These are phyloP conservation scores for Mycosphaerella sp. DNA, from an alignment of 2,329 filamentous ascomycete genomes.

Conservation along the genomic window DNA sequence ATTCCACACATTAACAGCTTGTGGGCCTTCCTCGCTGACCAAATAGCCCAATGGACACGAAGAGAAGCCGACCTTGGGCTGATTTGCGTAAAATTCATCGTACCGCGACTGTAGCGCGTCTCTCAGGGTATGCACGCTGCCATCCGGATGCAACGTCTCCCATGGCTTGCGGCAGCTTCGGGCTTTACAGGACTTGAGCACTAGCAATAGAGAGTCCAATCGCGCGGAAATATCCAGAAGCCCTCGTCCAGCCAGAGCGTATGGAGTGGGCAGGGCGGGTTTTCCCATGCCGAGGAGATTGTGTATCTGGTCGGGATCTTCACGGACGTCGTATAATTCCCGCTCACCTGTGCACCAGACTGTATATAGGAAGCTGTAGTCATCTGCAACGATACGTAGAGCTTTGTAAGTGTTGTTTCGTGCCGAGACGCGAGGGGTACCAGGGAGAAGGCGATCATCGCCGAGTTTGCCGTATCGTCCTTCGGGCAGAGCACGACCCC, in stretches of 20 bases:
- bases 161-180: conserved; percentile 31
- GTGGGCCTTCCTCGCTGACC: conserved; percentile 50
- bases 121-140: conserved; percentile 24
- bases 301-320: conserved; percentile 23
- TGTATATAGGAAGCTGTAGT: conserved; percentile 58
- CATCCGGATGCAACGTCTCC: conserved; percentile 30
- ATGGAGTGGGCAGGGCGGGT: conserved; percentile 7
- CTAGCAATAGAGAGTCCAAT: conserved; percentile 32
- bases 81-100: conserved; percentile 31
- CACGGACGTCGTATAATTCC: conserved; percentile 53
- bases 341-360: conserved; percentile 65
- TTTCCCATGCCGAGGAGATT: conserved; percentile 20
- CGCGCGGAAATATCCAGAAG: conserved; percentile 24
- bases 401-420: conserved; percentile 32
- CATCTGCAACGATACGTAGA: conserved; percentile 24
- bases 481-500: conserved; percentile 32
- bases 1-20: conserved; percentile 23
- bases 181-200: conserved; percentile 33
- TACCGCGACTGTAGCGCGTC: conserved; percentile 27
- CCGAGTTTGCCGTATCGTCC: conserved; percentile 26
- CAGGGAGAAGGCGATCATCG: conserved; percentile 14
- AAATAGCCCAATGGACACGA: conserved; percentile 54
- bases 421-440: conserved; percentile 11
- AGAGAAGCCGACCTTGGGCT: conserved; percentile 46
- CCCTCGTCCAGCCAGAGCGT: conserved; percentile 17